Percentiles rank a stretch among this genome's conserved stretches.
Evolutionary conservation across 208 protist species (phyloP).

Genomic region (Wallacemonas sp.): DNA sequence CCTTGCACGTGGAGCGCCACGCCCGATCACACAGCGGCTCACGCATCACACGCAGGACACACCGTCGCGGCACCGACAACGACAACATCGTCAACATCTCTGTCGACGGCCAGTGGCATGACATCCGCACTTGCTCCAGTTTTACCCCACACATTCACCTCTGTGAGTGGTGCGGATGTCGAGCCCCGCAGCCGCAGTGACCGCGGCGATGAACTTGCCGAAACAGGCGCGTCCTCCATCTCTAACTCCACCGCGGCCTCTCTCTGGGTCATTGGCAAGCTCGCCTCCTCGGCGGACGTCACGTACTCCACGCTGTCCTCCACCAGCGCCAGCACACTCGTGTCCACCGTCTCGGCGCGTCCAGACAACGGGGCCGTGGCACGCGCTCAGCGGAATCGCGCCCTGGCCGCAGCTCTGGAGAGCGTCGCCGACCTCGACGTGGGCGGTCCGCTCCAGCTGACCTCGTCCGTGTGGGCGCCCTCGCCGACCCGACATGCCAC

Average conservation of each 20-base stretch:
- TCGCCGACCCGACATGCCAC: no score
- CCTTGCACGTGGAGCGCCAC: neutral
- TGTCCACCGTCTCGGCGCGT: neutral
- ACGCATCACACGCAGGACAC: neutral
- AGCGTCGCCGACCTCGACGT: neutral
- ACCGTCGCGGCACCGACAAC: neutral
- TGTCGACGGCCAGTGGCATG: no score
- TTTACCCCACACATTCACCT: no score
- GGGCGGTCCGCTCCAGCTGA: neutral
- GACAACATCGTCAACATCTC: neutral
- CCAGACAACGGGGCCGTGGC: no score
- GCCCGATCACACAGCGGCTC: neutral
- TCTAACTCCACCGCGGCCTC: neutral
- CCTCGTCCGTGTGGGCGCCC: neutral
- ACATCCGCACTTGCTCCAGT: no score
- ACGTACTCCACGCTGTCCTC: neutral
- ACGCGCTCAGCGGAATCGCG: neutral
- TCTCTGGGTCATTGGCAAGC: slow-evolving; percentile 5
- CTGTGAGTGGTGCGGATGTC: no score
- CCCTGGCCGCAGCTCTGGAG: neutral
- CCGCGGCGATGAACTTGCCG: neutral
- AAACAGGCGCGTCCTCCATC: neutral
- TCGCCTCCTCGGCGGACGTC: neutral
- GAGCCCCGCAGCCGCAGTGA: neutral
- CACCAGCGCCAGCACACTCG: neutral